Base-by-base conservation (phyloP, 352 stramenopile species). In the Pythium dissimile region DNA sequence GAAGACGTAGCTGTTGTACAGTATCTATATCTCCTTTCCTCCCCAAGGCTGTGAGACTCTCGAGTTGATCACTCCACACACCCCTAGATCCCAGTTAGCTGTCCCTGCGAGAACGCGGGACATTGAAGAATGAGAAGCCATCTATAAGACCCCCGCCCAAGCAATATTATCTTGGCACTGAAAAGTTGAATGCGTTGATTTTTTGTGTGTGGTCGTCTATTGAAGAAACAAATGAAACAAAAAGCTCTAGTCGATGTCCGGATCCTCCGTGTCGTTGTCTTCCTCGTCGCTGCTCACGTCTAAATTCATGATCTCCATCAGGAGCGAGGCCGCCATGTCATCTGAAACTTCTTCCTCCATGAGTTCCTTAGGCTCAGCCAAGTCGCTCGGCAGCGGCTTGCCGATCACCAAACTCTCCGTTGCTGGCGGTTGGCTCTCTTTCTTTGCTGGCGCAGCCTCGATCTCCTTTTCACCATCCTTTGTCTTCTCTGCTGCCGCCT, bases 251-350 rank as follows among this genome's bases (percentile, higher is more conserved):
- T 66, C 58, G n/a, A 66, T 66, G 18, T 82, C 50, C 6, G 50
- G 50, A 15, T 58, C 37, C 26, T 58, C 50, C 3, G 47, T 18
- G 1, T 50, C 71, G 5, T 84, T 65, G 21, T 91, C 84, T 65
- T 94, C 80, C 66, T 90, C 84, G 51, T 92, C 82, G 27, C 82
- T 94, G 56, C 82, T 92, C n/a, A 94, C 84, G 39, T 94, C 84
- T 15, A 94, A 54, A 26, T 72, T 71, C 35, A 66, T 72, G 58
- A 91, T 90, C 57, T 92, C 84, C 48, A 75, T 74, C 16, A 79
- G 68, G 24, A 94, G 59, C 28, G 72, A 68, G 15, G 76, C 73
- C n/a, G 84, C 84, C 42, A 89, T 56, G 46, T 81, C 67, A n/a
- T 88, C 77, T 16, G 73, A 64, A 16, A 94, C 76, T 37, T 88